A percentile compares a stretch with the other conserved stretches of the same genome.
Conservation (phyloP, 305 asterid genomes). For the Fraxinus platypoda region DNA sequence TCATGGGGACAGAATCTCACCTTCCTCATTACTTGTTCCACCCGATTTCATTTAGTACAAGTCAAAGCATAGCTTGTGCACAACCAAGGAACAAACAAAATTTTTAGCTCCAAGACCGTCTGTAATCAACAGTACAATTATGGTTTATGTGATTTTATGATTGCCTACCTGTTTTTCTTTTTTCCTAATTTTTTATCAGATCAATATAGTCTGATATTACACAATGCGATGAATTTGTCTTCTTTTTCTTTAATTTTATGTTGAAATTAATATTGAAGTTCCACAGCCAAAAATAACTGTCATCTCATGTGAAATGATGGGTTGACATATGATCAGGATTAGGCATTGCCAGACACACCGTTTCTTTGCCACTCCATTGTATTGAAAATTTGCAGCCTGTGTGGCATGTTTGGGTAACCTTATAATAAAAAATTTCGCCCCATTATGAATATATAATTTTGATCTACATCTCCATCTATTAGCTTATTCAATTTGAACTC, state of each 20-base stretch:
- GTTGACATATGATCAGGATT: not conserved
- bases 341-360: not conserved
- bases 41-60: conserved; percentile 15
- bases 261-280: not conserved
- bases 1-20: conserved; percentile 24
- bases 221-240: not conserved
- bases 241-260: not conserved
- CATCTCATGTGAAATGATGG: not conserved
- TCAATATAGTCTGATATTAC: not conserved
- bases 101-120: not conserved
- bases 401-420: not conserved
- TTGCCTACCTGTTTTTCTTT: not conserved
- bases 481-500: not conserved
- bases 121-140: not conserved
- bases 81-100: not conserved
- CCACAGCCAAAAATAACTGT: not conserved
- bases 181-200: not conserved
- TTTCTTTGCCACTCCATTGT: not conserved
- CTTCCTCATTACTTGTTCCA: not conserved
- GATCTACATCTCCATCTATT: no score
- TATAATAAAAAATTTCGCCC: not conserved
- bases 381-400: not conserved
- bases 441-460: not conserved
- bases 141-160: not conserved
- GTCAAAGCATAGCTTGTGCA: conserved; percentile 7